Evolutionary conservation across 202 grass and related monocot genomes (phyloP).

Genomic region (Thinopyrum obtusiflorum): DNA sequence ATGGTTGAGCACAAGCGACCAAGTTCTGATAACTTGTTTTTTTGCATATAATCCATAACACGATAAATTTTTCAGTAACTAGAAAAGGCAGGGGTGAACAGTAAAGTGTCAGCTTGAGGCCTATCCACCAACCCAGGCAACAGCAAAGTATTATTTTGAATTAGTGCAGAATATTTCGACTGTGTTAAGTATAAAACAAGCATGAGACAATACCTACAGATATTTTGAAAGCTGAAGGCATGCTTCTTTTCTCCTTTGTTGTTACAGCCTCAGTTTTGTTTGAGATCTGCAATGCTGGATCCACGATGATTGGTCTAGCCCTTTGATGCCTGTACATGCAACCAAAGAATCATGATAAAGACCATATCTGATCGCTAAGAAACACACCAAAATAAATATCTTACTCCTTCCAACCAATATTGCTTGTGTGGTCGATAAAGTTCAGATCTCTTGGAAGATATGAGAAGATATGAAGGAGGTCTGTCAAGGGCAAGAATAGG

Average conservation of each 20-base stretch:
- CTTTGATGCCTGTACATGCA: slow-evolving; percentile 58
- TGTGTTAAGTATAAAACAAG: neutral
- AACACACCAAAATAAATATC: slow-evolving; percentile 4
- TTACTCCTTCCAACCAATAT: slow-evolving; percentile 84
- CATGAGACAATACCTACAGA: slow-evolving; percentile 73
- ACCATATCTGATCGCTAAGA: slow-evolving; percentile 30
- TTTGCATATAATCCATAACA: too few relatives aligned
- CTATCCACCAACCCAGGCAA: neutral
- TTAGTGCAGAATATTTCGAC: neutral
- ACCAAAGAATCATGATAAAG: slow-evolving; percentile 43
- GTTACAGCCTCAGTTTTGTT: slow-evolving; percentile 63
- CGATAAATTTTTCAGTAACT: too few relatives aligned
- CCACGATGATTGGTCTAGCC: slow-evolving; percentile 69
- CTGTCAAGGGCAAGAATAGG: slow-evolving; percentile 37
- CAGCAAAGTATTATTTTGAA: neutral
- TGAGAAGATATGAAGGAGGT: slow-evolving; percentile 82
- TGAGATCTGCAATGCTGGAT: slow-evolving; percentile 65
- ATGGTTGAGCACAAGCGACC: too few relatives aligned
- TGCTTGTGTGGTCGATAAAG: slow-evolving; percentile 85
- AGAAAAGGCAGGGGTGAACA: too few relatives aligned
- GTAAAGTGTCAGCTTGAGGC: too few relatives aligned
- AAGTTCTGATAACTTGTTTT: too few relatives aligned
- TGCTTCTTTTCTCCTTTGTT: slow-evolving; percentile 76
- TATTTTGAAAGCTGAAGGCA: slow-evolving; percentile 85
- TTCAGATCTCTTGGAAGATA: slow-evolving; percentile 77